These are phyloP conservation scores for Tricladium varicosporioides DNA, from an alignment of 2,329 filamentous ascomycete species.

Conservation along the genomic window DNA sequence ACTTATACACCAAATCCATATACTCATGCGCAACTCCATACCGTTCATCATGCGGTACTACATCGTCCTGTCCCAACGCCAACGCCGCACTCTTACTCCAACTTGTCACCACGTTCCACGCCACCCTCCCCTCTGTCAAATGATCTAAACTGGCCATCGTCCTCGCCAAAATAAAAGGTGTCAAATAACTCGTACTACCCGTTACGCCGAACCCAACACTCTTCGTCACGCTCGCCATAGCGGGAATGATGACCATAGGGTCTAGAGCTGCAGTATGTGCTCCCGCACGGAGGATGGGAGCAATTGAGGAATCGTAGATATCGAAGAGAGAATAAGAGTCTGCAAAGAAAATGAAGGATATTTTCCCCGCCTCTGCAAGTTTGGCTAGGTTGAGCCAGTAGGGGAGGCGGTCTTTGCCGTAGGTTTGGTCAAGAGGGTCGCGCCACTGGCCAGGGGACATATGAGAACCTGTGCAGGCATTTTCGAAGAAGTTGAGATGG, in stretches of 20 bases:
- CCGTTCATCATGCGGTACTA: slow-evolving; percentile 55
- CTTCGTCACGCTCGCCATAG: background rate
- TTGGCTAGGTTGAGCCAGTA: background rate
- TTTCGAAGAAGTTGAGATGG: slow-evolving; percentile 12
- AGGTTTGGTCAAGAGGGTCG: background rate
- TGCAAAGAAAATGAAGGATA: slow-evolving; percentile 8
- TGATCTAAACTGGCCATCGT: slow-evolving; percentile 64
- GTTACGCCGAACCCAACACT: background rate
- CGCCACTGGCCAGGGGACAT: slow-evolving; percentile 3
- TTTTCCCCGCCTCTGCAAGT: background rate
- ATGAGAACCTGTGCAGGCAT: slow-evolving; percentile 7
- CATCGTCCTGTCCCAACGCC: slow-evolving; percentile 52
- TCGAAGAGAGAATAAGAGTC: slow-evolving; percentile 4
- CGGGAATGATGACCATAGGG: background rate
- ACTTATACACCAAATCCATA: slow-evolving; percentile 41
- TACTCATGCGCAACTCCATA: slow-evolving; percentile 64
- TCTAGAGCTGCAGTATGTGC: background rate
- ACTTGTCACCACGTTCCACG: slow-evolving; percentile 63
- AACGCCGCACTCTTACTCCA: slow-evolving; percentile 62
- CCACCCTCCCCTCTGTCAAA: slow-evolving; percentile 56
- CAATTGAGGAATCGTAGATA: background rate
- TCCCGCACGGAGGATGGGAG: background rate
- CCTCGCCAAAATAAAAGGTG: slow-evolving; percentile 57
- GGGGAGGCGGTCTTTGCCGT: slow-evolving; percentile 3
- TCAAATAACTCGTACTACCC: background rate